Conservation (phyloP, 352 stramenopile genomes). For the Phytopythium kandeliae region DNA sequence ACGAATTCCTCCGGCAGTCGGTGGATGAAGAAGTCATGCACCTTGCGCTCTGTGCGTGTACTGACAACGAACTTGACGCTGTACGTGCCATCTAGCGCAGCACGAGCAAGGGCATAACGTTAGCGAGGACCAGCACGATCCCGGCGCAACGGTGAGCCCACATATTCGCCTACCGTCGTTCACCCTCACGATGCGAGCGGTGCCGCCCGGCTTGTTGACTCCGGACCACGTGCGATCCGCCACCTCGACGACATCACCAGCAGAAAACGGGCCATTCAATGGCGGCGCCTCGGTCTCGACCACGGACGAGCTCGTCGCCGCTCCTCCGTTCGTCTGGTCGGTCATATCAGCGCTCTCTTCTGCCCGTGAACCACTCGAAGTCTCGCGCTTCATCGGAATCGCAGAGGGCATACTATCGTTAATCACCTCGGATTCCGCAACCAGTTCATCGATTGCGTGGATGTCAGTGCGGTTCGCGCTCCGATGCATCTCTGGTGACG, state of each 20-base stretch:
- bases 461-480: no score
- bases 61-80: conserved; percentile 59
- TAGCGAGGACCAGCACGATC: background rate
- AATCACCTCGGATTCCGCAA: conserved; percentile 2
- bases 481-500: background rate
- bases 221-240: conserved; percentile 84
- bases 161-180: conserved; percentile 24
- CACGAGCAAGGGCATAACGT: background rate
- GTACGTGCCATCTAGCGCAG: conserved; percentile 33
- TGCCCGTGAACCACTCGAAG: no score
- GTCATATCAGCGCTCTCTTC: no score
- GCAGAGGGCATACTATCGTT: no score
- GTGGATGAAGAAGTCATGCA: conserved; percentile 36
- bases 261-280: conserved; percentile 30
- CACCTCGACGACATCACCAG: conserved; percentile 85
- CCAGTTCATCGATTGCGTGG: background rate
- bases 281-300: background rate
- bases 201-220: conserved; percentile 89
- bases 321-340: background rate
- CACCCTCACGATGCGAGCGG: conserved; percentile 68
- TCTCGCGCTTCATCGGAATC: no score
- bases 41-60: conserved; percentile 15
- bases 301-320: background rate
- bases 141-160: no score
- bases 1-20: conserved; percentile 29